phyloP scores from a whole-genome alignment of 352 stramenopile species.

The Pythium sp. region DNA sequence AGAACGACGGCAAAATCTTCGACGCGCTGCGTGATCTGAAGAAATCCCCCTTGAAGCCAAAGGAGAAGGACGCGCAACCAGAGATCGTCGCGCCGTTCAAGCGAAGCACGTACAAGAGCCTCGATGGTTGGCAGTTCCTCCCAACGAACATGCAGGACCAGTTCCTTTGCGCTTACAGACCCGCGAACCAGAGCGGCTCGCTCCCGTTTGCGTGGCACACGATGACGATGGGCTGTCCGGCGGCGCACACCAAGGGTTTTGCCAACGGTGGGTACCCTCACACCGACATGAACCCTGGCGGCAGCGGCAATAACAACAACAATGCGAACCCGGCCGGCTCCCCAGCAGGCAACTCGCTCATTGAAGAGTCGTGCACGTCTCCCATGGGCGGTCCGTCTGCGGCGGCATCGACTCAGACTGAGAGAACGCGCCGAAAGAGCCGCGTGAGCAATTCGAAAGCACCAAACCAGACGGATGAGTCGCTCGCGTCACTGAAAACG shows the following conservation, averaged over 20 bases:
- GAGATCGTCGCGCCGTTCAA: conserved; percentile 71
- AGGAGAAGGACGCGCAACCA: conserved; percentile 19
- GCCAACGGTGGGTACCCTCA: conserved; percentile 58
- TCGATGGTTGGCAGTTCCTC: conserved; percentile 76
- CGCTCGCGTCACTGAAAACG: conserved; percentile 52
- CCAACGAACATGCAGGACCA: conserved; percentile 87
- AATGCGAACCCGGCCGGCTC: conserved; percentile 22
- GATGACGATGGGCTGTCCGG: conserved; percentile 84
- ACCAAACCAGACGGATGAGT: conserved; percentile 28
- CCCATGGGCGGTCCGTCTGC: conserved; percentile 27
- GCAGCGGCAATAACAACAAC: conserved; percentile 1
- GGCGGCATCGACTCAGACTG: conserved; percentile 24
- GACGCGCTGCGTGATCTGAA: conserved; percentile 18
- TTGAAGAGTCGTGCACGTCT: conserved; percentile 25
- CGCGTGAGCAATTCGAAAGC: conserved; percentile 18
- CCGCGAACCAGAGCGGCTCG: conserved; percentile 17
- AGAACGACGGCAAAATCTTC: conserved; percentile 47
- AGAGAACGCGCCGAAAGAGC: conserved; percentile 18
- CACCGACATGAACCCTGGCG: conserved; percentile 8
- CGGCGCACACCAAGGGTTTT: conserved; percentile 81
- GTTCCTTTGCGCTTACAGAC: conserved; percentile 61
- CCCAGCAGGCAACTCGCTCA: conserved; percentile 30
- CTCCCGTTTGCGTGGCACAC: conserved; percentile 73
- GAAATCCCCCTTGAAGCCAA: conserved; percentile 20
- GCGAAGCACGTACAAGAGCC: conserved; percentile 79